These are phyloP conservation scores for Solanum rostratum DNA, from an alignment of 257 asterid species.

Conservation along the genomic window DNA sequence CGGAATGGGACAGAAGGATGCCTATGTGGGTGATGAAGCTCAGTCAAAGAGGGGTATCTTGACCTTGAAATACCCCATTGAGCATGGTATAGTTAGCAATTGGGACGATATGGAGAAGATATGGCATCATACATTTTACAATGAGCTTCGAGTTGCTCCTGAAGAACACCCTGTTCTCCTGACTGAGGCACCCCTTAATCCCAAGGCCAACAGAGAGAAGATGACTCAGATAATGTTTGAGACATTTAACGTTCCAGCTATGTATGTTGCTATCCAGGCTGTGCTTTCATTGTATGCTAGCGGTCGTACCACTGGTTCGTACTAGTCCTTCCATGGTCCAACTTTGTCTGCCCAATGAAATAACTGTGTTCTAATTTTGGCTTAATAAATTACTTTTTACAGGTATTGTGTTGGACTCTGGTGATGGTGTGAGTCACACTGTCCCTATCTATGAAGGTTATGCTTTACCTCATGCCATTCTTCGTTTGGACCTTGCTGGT, in stretches of 20 bases:
- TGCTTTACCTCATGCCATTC: constrained; percentile 41
- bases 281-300: constrained; percentile 46
- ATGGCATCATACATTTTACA: constrained; percentile 48
- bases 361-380: background rate
- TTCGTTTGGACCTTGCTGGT: constrained; percentile 41
- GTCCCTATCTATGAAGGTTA: constrained; percentile 43
- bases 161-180: constrained; percentile 43
- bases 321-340: background rate
- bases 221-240: constrained; percentile 46
- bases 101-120: constrained; percentile 49
- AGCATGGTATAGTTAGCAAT: constrained; percentile 39
- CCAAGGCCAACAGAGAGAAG: constrained; percentile 44
- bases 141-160: constrained; percentile 44
- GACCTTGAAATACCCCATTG: constrained; percentile 38
- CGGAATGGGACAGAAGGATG: constrained; percentile 50
- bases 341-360: background rate
- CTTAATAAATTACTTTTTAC: background rate
- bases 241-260: constrained; percentile 38
- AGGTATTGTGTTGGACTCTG: constrained; percentile 48
- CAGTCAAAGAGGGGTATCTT: constrained; percentile 44
- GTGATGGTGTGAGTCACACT: constrained; percentile 44
- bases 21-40: constrained; percentile 41
- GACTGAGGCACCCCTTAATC: constrained; percentile 46
- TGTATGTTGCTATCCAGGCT: constrained; percentile 45
- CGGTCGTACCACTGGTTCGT: constrained; percentile 44